A percentile compares a stretch with the other conserved stretches of the same genome.
These are phyloP conservation scores for Hymenoscyphus linearis DNA, from an alignment of 2,329 filamentous ascomycete genomes.

Conservation along the genomic window DNA sequence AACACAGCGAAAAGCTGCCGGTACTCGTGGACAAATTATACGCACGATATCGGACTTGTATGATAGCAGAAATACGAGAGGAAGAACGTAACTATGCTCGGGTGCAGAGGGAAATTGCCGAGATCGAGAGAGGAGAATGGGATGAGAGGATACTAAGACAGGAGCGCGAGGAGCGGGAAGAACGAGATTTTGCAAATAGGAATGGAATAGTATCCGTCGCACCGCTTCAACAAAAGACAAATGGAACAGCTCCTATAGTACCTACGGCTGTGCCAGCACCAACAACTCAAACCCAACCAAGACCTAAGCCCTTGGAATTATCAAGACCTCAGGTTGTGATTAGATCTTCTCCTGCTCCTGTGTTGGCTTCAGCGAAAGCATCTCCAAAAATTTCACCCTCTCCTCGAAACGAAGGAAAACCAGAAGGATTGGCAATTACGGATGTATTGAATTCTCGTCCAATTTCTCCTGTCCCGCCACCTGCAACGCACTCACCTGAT, in stretches of 20 bases:
- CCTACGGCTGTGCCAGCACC: constrained; percentile 5
- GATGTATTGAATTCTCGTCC: constrained; percentile 26
- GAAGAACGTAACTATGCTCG: constrained; percentile 65
- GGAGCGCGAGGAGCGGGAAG: constrained; percentile 7
- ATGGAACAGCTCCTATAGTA: constrained; percentile 13
- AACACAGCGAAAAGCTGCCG: constrained; percentile 63
- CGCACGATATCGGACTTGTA: constrained; percentile 63
- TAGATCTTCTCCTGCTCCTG: constrained; percentile 3
- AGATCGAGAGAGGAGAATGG: constrained; percentile 58
- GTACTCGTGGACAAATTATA: constrained; percentile 70
- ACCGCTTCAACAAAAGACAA: constrained; percentile 10
- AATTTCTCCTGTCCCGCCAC: constrained; percentile 11
- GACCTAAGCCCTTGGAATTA: constrained; percentile 9
- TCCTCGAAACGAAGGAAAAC: constrained; percentile 16
- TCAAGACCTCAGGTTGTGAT: constrained; percentile 2
- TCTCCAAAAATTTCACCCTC: constrained; percentile 14
- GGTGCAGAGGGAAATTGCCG: constrained; percentile 62
- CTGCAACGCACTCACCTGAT: constrained; percentile 6
- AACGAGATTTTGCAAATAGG: constrained; percentile 13
- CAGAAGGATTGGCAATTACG: constrained; percentile 25
- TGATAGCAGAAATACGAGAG: constrained; percentile 64
- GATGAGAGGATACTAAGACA: constrained; percentile 37
- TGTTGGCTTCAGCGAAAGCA: constrained; percentile 5
- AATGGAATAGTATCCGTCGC: constrained; percentile 8
- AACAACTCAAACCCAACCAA: background rate